Evolutionary conservation across 2,329 filamentous ascomycete species (phyloP).

Genomic region (Hansfordia pulvinata): DNA sequence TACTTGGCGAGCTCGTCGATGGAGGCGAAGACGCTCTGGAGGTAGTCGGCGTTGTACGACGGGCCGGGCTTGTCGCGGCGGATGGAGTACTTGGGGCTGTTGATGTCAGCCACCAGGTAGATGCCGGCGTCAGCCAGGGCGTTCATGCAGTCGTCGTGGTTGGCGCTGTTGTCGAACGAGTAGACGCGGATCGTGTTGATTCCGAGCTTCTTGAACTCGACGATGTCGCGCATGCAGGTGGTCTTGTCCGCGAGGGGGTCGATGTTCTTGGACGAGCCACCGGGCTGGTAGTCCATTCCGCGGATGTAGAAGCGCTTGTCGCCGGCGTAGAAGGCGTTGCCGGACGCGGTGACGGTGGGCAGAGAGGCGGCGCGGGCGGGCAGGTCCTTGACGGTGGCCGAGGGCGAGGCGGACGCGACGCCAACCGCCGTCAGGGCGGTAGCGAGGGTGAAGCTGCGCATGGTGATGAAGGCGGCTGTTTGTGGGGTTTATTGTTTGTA

Average conservation of each 20-base stretch:
- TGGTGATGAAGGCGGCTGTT: constrained; percentile 18
- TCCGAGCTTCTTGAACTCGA: constrained; percentile 70
- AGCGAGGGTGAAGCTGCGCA: constrained; percentile 34
- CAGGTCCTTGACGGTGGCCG: constrained; percentile 30
- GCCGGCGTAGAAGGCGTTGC: constrained; percentile 45
- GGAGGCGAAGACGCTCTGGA: constrained; percentile 76
- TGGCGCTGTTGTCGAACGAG: constrained; percentile 72
- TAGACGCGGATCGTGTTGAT: constrained; percentile 90
- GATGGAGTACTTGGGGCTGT: constrained; percentile 79
- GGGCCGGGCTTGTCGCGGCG: constrained; percentile 59
- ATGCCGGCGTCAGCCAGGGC: constrained; percentile 71
- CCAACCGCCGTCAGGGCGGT: constrained; percentile 32
- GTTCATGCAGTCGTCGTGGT: constrained; percentile 79
- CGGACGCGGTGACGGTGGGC: constrained; percentile 36
- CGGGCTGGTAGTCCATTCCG: constrained; percentile 51
- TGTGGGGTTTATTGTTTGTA: constrained; percentile 4
- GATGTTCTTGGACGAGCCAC: constrained; percentile 35
- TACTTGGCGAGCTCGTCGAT: constrained; percentile 75
- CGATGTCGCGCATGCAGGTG: constrained; percentile 67
- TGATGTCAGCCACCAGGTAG: constrained; percentile 85
- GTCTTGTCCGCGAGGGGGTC: constrained; percentile 65
- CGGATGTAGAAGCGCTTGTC: constrained; percentile 43
- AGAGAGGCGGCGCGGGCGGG: constrained; percentile 35
- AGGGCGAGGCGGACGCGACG: constrained; percentile 33
- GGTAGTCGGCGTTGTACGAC: constrained; percentile 80